Percentiles rank a stretch among this genome's conserved stretches.
phyloP scores from a whole-genome alignment of 2,329 filamentous ascomycete genomes.

The Chaetomium strumarium region DNA sequence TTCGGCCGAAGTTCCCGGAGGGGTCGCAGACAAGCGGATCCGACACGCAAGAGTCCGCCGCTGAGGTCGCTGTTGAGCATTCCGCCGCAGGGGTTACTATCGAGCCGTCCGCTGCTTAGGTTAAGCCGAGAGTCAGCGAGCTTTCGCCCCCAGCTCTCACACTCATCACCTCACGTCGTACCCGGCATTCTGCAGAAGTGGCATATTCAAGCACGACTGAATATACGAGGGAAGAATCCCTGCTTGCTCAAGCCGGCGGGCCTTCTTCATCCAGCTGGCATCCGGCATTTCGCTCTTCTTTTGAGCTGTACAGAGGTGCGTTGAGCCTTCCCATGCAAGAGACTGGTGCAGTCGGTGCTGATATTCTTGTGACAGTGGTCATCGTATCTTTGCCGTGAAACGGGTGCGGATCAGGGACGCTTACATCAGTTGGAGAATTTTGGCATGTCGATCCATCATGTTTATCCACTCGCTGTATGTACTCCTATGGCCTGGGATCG shows the following conservation, averaged over 20 bases:
- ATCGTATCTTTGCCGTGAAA: background rate
- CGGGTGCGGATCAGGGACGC: background rate
- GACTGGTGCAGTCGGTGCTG: too few species aligned
- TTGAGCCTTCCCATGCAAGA: too few species aligned
- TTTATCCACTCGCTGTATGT: background rate
- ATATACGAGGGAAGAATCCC: too few species aligned
- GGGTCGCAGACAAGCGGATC: conserved; percentile 4
- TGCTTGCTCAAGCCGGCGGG: too few species aligned
- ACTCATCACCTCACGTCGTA: too few species aligned
- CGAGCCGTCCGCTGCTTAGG: background rate
- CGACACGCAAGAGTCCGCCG: background rate
- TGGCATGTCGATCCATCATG: background rate
- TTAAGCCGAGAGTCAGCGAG: background rate
- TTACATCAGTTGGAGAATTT: background rate
- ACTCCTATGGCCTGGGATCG: background rate
- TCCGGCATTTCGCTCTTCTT: too few species aligned
- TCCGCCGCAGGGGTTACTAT: background rate
- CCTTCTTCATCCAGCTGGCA: too few species aligned
- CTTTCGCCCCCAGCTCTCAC: background rate
- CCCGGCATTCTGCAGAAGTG: too few species aligned
- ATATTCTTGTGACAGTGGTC: background rate
- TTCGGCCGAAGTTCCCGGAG: background rate
- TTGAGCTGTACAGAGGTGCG: too few species aligned
- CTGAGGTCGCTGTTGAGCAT: background rate
- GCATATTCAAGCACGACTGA: too few species aligned